Conservation (phyloP, 139 green algal genomes). For the Ostreobium quekettii region DNA sequence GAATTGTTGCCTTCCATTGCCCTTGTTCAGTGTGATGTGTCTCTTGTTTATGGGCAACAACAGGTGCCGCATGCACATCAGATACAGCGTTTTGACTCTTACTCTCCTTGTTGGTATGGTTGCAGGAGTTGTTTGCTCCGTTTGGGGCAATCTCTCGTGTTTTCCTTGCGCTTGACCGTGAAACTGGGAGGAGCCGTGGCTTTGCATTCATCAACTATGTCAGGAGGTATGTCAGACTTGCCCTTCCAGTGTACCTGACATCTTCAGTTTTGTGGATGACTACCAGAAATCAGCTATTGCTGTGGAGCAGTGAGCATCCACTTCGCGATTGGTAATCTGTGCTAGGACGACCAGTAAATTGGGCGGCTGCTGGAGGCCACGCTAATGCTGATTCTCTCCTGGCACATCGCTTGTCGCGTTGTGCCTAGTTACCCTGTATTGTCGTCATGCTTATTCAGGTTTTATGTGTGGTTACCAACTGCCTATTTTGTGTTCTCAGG, state of each 20-base stretch:
- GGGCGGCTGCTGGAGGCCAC: slow-evolving; percentile 1
- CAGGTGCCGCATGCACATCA: no score
- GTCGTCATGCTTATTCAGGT: no score
- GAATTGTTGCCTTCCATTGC: no score
- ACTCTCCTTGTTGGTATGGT: not conserved
- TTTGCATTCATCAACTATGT: slow-evolving; percentile 99
- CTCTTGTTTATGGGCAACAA: no score
- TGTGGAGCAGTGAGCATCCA: no score
- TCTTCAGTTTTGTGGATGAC: no score
- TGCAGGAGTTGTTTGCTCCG: slow-evolving; percentile 87
- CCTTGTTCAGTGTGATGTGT: no score
- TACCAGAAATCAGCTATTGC: no score
- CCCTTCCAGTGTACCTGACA: not conserved
- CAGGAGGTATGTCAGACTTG: slow-evolving; percentile 34
- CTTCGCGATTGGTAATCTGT: not conserved
- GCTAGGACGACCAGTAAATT: not conserved
- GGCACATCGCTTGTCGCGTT: no score
- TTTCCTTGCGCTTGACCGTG: slow-evolving; percentile 92
- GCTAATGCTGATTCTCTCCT: not conserved
- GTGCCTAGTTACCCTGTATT: no score
- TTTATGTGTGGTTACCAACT: no score
- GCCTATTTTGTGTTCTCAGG: slow-evolving; percentile 38
- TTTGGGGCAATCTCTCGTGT: slow-evolving; percentile 89
- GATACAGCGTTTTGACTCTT: no score
- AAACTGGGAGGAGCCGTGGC: slow-evolving; percentile 82